Evolutionary conservation across 2,329 filamentous ascomycete genomes (phyloP).

Genomic region (Neofusicoccum umdonicola): DNA sequence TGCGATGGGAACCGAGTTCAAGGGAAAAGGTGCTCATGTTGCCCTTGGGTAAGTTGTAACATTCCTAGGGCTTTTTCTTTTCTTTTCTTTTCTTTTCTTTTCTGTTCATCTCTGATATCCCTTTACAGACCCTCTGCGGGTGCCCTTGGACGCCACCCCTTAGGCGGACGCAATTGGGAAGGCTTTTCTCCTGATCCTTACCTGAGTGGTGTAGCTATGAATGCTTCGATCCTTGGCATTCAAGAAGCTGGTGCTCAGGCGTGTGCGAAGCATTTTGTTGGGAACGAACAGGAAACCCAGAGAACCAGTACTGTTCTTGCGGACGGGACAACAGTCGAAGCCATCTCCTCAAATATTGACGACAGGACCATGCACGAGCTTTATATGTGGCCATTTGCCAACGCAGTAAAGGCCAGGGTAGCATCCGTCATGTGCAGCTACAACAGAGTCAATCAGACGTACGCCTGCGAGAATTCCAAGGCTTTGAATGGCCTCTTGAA

Average conservation of each 20-base stretch:
- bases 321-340: constrained; percentile 48
- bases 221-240: constrained; percentile 44
- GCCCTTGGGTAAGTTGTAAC: constrained; percentile 32
- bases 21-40: constrained; percentile 39
- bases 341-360: constrained; percentile 58
- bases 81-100: too few species aligned
- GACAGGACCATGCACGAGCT: constrained; percentile 74
- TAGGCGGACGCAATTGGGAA: constrained; percentile 49
- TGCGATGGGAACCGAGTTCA: constrained; percentile 31
- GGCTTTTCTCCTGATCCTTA: constrained; percentile 52
- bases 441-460: constrained; percentile 37
- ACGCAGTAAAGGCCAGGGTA: constrained; percentile 67
- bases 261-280: constrained; percentile 50
- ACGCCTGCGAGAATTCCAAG: constrained; percentile 47
- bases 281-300: constrained; percentile 66
- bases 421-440: constrained; percentile 49
- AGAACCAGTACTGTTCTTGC: constrained; percentile 38
- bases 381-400: constrained; percentile 75
- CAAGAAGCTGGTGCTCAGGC: constrained; percentile 44
- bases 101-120: neutral
- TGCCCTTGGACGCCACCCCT: constrained; percentile 42
- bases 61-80: neutral
- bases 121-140: constrained; percentile 37
- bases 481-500: constrained; percentile 36
- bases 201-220: constrained; percentile 42